Evolutionary conservation across 2,329 filamentous ascomycete genomes (phyloP).

Genomic region (Pseudofabraea citricarpa): DNA sequence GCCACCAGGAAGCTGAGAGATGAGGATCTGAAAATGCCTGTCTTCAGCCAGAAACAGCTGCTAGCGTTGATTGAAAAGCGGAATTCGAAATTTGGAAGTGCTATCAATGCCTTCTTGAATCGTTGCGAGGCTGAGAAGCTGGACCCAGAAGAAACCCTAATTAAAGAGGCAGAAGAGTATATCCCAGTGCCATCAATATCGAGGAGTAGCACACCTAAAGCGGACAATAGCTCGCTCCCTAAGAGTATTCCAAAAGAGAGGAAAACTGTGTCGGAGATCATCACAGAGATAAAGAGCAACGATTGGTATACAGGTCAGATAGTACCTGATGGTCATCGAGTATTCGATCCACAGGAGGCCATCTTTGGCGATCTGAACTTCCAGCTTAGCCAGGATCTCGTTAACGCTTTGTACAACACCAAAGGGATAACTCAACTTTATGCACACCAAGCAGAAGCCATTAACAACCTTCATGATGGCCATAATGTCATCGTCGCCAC

Average conservation of each 20-base stretch:
- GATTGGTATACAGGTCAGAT: slow-evolving; percentile 92
- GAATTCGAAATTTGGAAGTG: slow-evolving; percentile 75
- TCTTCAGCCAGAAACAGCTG: slow-evolving; percentile 92
- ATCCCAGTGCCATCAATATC: slow-evolving; percentile 56
- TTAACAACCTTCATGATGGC: slow-evolving; percentile 80
- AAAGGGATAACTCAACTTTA: slow-evolving; percentile 83
- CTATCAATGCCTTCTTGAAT: slow-evolving; percentile 73
- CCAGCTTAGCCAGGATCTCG: slow-evolving; percentile 78
- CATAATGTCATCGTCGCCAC: slow-evolving; percentile 89
- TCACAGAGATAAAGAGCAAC: slow-evolving; percentile 74
- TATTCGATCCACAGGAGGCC: slow-evolving; percentile 80
- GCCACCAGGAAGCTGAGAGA: slow-evolving; percentile 64
- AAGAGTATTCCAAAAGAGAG: slow-evolving; percentile 74
- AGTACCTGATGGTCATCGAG: slow-evolving; percentile 85
- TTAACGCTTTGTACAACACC: slow-evolving; percentile 95
- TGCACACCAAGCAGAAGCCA: slow-evolving; percentile 87
- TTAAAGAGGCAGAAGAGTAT: slow-evolving; percentile 50
- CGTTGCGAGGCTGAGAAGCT: slow-evolving; percentile 58
- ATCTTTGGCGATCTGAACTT: slow-evolving; percentile 83
- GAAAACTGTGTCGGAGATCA: slow-evolving; percentile 76
- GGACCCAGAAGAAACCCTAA: slow-evolving; percentile 65
- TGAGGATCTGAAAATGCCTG: slow-evolving; percentile 84
- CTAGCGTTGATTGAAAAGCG: slow-evolving; percentile 82
- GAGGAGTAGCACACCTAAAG: slow-evolving; percentile 29
- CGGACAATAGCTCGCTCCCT: slow-evolving; percentile 47